A percentile compares a stretch with the other conserved stretches of the same genome.
Conservation (phyloP, 352 stramenopile genomes). For the Globisporangium radiosum region DNA sequence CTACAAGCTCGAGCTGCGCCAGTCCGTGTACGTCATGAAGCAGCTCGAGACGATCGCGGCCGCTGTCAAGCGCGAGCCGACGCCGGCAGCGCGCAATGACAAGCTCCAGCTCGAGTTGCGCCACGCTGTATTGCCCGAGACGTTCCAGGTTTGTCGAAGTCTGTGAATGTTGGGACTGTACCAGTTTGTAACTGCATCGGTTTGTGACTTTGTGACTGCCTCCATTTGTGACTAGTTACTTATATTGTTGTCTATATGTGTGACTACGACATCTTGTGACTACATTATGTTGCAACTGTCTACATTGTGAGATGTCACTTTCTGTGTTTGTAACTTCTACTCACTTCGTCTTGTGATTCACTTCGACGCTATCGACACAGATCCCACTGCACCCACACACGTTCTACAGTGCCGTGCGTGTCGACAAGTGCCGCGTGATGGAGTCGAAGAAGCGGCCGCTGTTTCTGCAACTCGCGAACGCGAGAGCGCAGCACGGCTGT, state of each 20-base stretch:
- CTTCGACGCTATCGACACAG: slow-evolving; percentile 7
- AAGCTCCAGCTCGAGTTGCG: slow-evolving; percentile 56
- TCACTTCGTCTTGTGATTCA: too few relatives aligned
- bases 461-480: slow-evolving; percentile 78
- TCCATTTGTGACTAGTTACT: neutral
- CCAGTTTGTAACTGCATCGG: neutral
- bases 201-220: neutral
- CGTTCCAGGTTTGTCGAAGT: slow-evolving; percentile 50
- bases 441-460: slow-evolving; percentile 91
- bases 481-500: slow-evolving; percentile 50
- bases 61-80: slow-evolving; percentile 51
- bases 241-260: too few relatives aligned
- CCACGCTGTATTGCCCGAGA: slow-evolving; percentile 58
- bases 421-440: slow-evolving; percentile 89
- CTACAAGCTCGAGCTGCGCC: slow-evolving; percentile 84
- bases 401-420: slow-evolving; percentile 70
- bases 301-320: too few relatives aligned
- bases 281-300: neutral
- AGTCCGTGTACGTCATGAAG: slow-evolving; percentile 91
- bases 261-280: neutral
- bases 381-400: slow-evolving; percentile 82
- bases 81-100: slow-evolving; percentile 26
- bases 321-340: too few relatives aligned
- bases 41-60: slow-evolving; percentile 77
- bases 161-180: too few relatives aligned